Evolutionary conservation across 1,284 basidiomycete genomes (phyloP), one percentile per base, ranked within the genome.

Genomic region (Phellopilus nigrolimitatus): DNA sequence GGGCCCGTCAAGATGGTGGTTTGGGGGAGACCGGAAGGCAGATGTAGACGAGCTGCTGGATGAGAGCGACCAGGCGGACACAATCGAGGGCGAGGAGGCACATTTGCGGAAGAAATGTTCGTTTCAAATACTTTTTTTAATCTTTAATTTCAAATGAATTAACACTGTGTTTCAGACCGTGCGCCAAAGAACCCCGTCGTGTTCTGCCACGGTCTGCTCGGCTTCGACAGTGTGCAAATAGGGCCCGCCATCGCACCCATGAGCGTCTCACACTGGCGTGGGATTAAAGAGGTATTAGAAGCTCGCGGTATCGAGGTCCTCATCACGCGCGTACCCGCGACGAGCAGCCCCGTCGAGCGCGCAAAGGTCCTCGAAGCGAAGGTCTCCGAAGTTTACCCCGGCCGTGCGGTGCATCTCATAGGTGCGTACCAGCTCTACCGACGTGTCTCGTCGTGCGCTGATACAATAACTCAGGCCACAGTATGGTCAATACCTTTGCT

Each of bases 211-310:
- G 94, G 95, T 6, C 76, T 97, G 1, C 76, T 97, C 1, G 93
- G 92, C 3, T 92, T 92, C 61, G 89, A 93, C 64, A 83, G 81
- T 0, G 79, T 88, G 55, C 84, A 77, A 3, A 79, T 88, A 39
- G 82, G 84, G 7, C 81, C 80, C 1, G 68, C 81, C 13, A 83
- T 92, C 52, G 84, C 88, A 8, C 83, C 88, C 3, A 62, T 97
- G 22, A 83, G 93, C 61, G 90, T 98, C 42, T 78, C 84, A 3
- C 93, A 98, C 66, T 98, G 95, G 95, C 79, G 94, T 33, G 95
- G 95, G 2, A 94, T 97, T 57, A 86, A 87, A 61, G 91, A 97
- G 63, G 91, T 88, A 5, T 75, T 98, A 7, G 85, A 95, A 62
- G 77, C 84, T 22, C 91, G 88, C 62, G 94, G 91, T 13, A 80